Evolutionary conservation across 345 rosid genomes (phyloP), one percentile per base, ranked within the genome.

Genomic region (Heritiera littoralis): DNA sequence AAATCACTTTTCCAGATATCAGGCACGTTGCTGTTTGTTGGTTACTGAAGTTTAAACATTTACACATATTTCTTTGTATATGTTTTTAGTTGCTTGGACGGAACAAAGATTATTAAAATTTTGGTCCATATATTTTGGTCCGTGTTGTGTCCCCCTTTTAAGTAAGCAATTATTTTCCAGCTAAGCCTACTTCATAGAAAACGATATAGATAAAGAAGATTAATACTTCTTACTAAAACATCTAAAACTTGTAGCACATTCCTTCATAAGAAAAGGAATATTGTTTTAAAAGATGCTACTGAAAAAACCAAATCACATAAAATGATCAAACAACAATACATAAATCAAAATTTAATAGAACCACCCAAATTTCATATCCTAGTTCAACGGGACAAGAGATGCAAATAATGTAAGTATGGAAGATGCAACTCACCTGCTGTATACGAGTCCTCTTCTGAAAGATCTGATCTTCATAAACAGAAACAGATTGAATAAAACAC

Each of bases 391-490:
- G 56, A 60, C 6, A 49, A 45, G 17, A 48, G 65, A 69, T 55
- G 13, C 73, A 72, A 1, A 64, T 9, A 79, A 61, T 65, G 49
- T 3, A 71, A 76, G 46, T n/a, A 63, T 0, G 10, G 35, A 46
- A 54, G 70, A 80, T 74, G 66, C 68, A 77, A 74, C 68, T 58
- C 61, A 90, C 98, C 99, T 90, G 95, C 81, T 94, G 94, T 82
- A 94, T 90, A 77, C 96, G 98, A 73, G 94, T 72, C 80, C 99
- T 94, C 82, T 94, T 97, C 88, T 97, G 98, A 87, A 97, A 97
- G 69, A 97, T 97, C 86, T 94, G 94, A 79, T 88, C 98, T 89
- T 97, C 99, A 79, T 88, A 69, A 59, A 87, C 88, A 82, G 99
- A 90, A 77, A 94, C 90, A 79, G 93, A 86, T 83, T 94, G 96